These are phyloP conservation scores for Elymus sibiricus DNA, from an alignment of 176 grass and related monocot species.

Conservation along the genomic window DNA sequence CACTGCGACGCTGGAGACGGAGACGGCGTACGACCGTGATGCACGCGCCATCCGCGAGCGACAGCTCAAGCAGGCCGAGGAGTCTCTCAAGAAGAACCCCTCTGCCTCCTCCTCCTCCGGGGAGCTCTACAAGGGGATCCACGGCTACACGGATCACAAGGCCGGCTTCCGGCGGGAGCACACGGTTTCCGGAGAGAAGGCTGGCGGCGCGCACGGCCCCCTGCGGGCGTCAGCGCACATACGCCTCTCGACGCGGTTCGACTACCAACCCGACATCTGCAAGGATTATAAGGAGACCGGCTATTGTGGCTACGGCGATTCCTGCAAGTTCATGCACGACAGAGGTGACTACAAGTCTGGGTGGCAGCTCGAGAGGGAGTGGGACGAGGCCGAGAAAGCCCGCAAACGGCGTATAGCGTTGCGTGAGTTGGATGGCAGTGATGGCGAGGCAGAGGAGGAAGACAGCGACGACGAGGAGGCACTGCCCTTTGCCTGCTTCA, in stretches of 20 bases:
- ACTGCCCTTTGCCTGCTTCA: constrained; percentile 85
- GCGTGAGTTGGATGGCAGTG: constrained; percentile 38
- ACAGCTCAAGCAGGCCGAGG: constrained; percentile 67
- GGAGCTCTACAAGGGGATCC: constrained; percentile 75
- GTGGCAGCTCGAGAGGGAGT: constrained; percentile 93
- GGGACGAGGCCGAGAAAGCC: constrained; percentile 69
- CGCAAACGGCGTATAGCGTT: constrained; percentile 53
- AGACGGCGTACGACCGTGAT: constrained; percentile 73
- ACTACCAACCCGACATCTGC: constrained; percentile 93
- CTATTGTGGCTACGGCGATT: constrained; percentile 83
- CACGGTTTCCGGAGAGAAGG: constrained; percentile 84
- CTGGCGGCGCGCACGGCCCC: constrained; percentile 68
- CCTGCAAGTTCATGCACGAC: constrained; percentile 98
- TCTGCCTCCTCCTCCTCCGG: constrained; percentile 6
- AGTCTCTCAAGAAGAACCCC: constrained; percentile 60
- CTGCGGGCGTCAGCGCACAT: constrained; percentile 82
- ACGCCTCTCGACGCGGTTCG: constrained; percentile 64
- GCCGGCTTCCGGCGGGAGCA: constrained; percentile 85
- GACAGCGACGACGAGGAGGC: constrained; percentile 45
- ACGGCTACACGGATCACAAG: constrained; percentile 86
- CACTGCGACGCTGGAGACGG: constrained; percentile 73
- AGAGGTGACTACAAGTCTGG: constrained; percentile 93
- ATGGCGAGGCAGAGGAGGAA: constrained; percentile 28
- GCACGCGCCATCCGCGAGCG: constrained; percentile 78
- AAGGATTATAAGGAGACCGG: constrained; percentile 99